Conservation (phyloP, 306 rosid genomes). For the Parietaria judaica region DNA sequence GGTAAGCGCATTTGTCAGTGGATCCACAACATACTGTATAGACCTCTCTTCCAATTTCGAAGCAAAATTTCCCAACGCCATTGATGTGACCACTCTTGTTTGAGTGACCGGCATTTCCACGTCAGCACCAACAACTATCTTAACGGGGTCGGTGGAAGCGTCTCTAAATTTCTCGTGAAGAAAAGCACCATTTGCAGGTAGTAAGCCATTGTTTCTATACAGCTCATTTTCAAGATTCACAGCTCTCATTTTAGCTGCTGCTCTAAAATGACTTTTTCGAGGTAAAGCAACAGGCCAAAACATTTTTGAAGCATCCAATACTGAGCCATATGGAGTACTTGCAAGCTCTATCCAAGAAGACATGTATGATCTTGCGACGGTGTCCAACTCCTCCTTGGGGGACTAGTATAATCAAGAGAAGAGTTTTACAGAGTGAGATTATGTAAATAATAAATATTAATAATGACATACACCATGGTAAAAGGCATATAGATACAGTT, state of each 20-base stretch:
- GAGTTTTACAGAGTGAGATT: background rate
- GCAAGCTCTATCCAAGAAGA: slow-evolving; percentile 87
- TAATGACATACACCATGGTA: background rate
- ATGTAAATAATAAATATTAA: background rate
- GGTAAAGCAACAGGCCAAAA: slow-evolving; percentile 94
- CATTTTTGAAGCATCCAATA: slow-evolving; percentile 79
- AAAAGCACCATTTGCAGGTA: slow-evolving; percentile 38
- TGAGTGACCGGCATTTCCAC: slow-evolving; percentile 68
- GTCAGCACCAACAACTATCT: slow-evolving; percentile 89
- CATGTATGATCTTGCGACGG: slow-evolving; percentile 48
- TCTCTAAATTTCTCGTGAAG: slow-evolving; percentile 67
- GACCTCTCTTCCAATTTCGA: slow-evolving; percentile 59
- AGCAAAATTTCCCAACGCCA: slow-evolving; percentile 78
- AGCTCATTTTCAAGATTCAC: slow-evolving; percentile 67
- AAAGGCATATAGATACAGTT: background rate
- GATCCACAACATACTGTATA: slow-evolving; percentile 52
- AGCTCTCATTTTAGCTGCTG: slow-evolving; percentile 99
- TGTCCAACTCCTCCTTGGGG: slow-evolving; percentile 63
- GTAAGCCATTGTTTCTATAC: slow-evolving; percentile 44
- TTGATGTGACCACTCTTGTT: slow-evolving; percentile 85
- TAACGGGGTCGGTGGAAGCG: slow-evolving; percentile 45
- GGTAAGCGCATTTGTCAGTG: slow-evolving; percentile 61
- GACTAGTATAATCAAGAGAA: slow-evolving; percentile 37
- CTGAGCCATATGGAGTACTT: slow-evolving; percentile 82
- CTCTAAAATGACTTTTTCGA: slow-evolving; percentile 85